These are phyloP conservation scores for Malus hybrid DNA, from an alignment of 331 rosid genomes.

Conservation along the genomic window DNA sequence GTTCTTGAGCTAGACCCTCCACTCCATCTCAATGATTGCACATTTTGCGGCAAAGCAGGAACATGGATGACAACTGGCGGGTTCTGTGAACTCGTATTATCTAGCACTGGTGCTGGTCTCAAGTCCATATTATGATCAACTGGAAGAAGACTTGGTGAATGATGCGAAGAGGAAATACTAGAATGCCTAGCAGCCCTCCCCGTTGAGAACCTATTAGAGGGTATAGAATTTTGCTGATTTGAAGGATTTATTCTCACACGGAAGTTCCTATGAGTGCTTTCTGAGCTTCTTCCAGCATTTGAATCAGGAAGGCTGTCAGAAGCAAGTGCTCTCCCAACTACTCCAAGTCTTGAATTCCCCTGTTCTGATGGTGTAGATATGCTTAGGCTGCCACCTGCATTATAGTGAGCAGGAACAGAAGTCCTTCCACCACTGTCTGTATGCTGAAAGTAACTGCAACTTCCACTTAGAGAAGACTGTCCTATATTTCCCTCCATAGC, in stretches of 20 bases:
- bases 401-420: constrained; percentile 41
- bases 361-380: constrained; percentile 45
- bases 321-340: constrained; percentile 35
- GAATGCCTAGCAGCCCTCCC: constrained; percentile 57
- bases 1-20: constrained; percentile 63
- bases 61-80: constrained; percentile 44
- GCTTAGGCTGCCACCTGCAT: constrained; percentile 29
- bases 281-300: constrained; percentile 42
- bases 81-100: constrained; percentile 47
- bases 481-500: constrained; percentile 61
- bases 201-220: constrained; percentile 31
- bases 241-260: constrained; percentile 63
- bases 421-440: constrained; percentile 51
- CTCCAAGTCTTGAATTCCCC: constrained; percentile 45
- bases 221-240: constrained; percentile 42
- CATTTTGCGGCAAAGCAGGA: constrained; percentile 59
- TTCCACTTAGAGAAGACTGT: constrained; percentile 64
- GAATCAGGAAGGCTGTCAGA: constrained; percentile 41
- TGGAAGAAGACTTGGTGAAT: constrained; percentile 42
- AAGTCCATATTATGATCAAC: constrained; percentile 48
- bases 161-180: constrained; percentile 37
- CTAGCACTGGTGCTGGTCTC: constrained; percentile 45
- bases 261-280: constrained; percentile 56
- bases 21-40: constrained; percentile 57
- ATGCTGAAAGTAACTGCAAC: constrained; percentile 64